Conservation (phyloP, 768 basidiomycete species). For the Naganishia onofrii region DNA sequence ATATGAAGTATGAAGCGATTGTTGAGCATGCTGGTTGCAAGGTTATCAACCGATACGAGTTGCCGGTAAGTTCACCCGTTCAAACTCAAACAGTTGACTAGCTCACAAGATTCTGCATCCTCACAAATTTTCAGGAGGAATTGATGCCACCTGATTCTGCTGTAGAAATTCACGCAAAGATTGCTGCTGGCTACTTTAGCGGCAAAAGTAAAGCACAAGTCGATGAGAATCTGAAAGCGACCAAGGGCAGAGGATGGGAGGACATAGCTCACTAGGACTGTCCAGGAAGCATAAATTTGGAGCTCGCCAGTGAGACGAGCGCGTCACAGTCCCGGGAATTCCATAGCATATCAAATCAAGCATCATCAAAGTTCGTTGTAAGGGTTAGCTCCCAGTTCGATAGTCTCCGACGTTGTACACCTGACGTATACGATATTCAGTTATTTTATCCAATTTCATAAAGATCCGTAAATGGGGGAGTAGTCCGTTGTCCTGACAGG, state of each 20-base stretch:
- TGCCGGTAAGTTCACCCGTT: conserved; percentile 58
- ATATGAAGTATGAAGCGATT: conserved; percentile 91
- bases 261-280: conserved; percentile 23
- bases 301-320: background rate
- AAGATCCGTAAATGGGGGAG: too few relatives aligned
- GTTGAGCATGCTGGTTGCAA: conserved; percentile 75
- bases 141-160: conserved; percentile 73
- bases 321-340: background rate
- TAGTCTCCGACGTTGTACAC: background rate
- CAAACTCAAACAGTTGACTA: background rate
- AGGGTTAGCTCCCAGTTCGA: background rate
- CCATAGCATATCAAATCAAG: background rate
- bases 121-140: conserved; percentile 51
- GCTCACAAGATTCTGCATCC: conserved; percentile 43
- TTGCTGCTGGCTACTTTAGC: conserved; percentile 84
- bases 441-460: too few relatives aligned
- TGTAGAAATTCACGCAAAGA: conserved; percentile 92
- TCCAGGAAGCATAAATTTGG: background rate
- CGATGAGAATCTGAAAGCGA: conserved; percentile 52
- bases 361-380: background rate
- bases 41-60: conserved; percentile 76
- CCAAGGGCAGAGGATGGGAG: conserved; percentile 45
- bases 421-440: background rate
- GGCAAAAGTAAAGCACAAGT: conserved; percentile 68
- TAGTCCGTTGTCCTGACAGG: background rate